phyloP scores from a whole-genome alignment of 108 stramenopile species.

The Cyclotella atomus region DNA sequence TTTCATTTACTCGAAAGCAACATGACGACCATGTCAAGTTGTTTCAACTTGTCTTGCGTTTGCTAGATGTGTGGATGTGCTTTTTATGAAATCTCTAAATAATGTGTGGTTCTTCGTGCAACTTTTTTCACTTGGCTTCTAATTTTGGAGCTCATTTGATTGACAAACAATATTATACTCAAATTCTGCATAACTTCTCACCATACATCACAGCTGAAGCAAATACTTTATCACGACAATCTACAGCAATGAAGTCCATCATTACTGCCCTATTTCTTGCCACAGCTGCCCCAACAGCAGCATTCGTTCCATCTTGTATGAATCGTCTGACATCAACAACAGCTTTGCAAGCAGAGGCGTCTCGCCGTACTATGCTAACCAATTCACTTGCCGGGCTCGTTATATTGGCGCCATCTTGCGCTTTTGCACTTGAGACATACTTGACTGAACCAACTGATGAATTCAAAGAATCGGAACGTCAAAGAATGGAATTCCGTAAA shows the following conservation, averaged over 20 bases:
- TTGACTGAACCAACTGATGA: slow-evolving; percentile 86
- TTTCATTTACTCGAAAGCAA: no score
- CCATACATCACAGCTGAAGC: no score
- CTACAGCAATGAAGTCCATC: slow-evolving; percentile 18
- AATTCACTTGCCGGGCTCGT: not conserved
- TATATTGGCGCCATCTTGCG: not conserved
- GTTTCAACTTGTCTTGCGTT: no score
- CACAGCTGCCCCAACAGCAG: slow-evolving; percentile 12
- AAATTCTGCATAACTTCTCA: no score
- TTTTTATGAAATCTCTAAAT: no score
- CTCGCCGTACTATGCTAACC: slow-evolving; percentile 7
- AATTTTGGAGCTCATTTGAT: no score
- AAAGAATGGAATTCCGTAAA: slow-evolving; percentile 79
- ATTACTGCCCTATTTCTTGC: not conserved
- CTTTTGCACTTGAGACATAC: slow-evolving; percentile 53
- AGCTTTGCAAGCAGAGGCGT: not conserved
- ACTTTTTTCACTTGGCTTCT: no score
- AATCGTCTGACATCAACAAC: not conserved
- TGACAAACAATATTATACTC: no score
- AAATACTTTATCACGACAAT: no score
- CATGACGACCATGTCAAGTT: no score
- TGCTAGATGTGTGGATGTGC: no score
- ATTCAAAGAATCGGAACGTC: slow-evolving; percentile 84
- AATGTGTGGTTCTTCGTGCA: no score
- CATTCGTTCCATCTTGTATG: slow-evolving; percentile 5